phyloP scores from a whole-genome alignment of 1,139 yeast genomes.

The Blastobotrys persicus region DNA sequence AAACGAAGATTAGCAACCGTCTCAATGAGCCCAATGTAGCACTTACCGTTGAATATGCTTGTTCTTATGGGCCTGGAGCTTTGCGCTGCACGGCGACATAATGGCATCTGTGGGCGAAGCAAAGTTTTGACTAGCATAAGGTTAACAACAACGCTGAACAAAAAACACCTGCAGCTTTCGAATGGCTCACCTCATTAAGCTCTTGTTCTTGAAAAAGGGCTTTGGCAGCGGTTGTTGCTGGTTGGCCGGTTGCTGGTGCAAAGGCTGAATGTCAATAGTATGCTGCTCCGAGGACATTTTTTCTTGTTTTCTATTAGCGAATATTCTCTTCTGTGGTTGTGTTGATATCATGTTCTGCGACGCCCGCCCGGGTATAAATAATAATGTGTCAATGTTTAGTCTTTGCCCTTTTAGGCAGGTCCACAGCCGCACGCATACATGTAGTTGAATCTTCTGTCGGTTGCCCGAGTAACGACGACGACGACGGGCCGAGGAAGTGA shows the following conservation, averaged over 20 bases:
- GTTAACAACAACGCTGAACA: background rate
- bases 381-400: background rate
- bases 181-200: constrained; percentile 8
- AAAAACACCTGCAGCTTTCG: background rate
- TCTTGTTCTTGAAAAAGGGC: constrained; percentile 13
- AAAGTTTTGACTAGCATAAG: constrained; percentile 31
- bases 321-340: too few relatives aligned
- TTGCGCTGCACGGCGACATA: constrained; percentile 58
- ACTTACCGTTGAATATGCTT: constrained; percentile 39
- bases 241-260: constrained; percentile 19
- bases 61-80: constrained; percentile 49
- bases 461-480: background rate
- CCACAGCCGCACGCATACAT: background rate
- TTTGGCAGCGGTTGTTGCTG: constrained; percentile 12
- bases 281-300: constrained; percentile 14
- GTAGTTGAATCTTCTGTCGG: background rate
- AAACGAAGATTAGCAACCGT: background rate
- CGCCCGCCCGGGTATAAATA: background rate
- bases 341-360: background rate
- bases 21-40: background rate
- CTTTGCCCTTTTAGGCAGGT: background rate
- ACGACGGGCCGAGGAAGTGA: too few relatives aligned
- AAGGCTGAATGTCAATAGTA: constrained; percentile 19
- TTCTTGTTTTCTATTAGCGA: background rate
- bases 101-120: constrained; percentile 59